Evolutionary conservation across 352 stramenopile species (phyloP), one percentile per base, ranked within the genome.

Genomic region (Globisporangium ultimum): DNA sequence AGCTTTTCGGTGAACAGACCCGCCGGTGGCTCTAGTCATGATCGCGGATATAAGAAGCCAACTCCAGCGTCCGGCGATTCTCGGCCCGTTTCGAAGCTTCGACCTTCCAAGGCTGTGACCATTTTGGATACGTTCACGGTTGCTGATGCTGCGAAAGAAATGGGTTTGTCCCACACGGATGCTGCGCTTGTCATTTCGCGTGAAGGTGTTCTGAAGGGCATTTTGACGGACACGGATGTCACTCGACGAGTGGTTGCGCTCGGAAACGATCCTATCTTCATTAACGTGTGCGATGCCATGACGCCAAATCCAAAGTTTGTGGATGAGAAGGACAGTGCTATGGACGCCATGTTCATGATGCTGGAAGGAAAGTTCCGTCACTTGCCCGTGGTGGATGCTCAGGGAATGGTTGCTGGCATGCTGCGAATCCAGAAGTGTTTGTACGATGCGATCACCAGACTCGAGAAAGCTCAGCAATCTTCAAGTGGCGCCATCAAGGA

Each of bases 381-480:
- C 65, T 72, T 99, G 46, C 97, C 97, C 14, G 97, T 99, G 1
- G 89, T 98, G 1, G 87, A 96, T 57, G 70, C 78, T 24, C 80
- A 89, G 24, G 84, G 86, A 11, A 93, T 90, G 65, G 94, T 99
- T 10, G 89, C 95, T 10, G 97, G 97, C 41, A 90, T 99, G 76
- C 80, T 99, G 38, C 95, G 98, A 51, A 99, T 99, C 67, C 96
- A 98, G 40, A 99, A 99, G 70, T 99, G 97, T 62, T 67, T 99
- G 59, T 98, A 99, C 80, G 97, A 99, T 68, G 96, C 96, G 2
- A 99, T 99, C 66, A 93, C 81, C 17, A 97, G 97, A 46, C 82
- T 99, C 7, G 97, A 99, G 64, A 97, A 93, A 61, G 86, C 86
- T 4, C 81, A 86, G 67, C 76, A 90, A 36, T 77, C 78, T 9